A percentile compares a stretch with the other conserved stretches of the same genome.
Evolutionary conservation across 2,329 filamentous ascomycete genomes (phyloP).

Genomic region (Taxawa tesnikishii): DNA sequence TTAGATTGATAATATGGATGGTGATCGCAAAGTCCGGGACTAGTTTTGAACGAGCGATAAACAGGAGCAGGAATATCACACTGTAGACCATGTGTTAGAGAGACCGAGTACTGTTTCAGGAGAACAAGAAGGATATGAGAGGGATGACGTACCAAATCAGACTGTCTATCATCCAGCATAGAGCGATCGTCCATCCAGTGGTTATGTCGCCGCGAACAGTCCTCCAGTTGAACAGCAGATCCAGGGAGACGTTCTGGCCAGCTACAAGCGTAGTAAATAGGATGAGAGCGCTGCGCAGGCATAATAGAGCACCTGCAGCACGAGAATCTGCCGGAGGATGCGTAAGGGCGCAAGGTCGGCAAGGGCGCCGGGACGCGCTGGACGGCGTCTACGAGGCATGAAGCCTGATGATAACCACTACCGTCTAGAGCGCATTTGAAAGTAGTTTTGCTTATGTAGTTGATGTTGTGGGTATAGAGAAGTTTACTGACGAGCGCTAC

Average conservation of each 20-base stretch:
- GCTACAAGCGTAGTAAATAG: slow-evolving; percentile 56
- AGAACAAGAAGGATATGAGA: not conserved
- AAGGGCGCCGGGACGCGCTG: slow-evolving; percentile 52
- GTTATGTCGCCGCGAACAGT: slow-evolving; percentile 55
- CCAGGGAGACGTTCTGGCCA: slow-evolving; percentile 45
- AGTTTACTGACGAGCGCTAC: too few relatives aligned
- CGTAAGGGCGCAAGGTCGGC: slow-evolving; percentile 54
- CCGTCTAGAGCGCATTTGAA: not conserved
- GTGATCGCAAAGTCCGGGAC: slow-evolving; percentile 91
- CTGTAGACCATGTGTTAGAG: slow-evolving; percentile 33
- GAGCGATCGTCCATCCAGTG: slow-evolving; percentile 54
- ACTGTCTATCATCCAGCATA: slow-evolving; percentile 56
- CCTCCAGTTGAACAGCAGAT: slow-evolving; percentile 52
- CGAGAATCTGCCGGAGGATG: slow-evolving; percentile 53
- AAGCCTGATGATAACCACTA: not conserved
- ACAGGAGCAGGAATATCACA: slow-evolving; percentile 66
- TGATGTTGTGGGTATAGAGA: too few relatives aligned
- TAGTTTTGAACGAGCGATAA: slow-evolving; percentile 83
- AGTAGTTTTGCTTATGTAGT: too few relatives aligned
- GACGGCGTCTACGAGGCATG: slow-evolving; percentile 47
- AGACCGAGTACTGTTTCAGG: not conserved
- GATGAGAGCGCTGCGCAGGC: slow-evolving; percentile 48
- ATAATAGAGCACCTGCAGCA: slow-evolving; percentile 56
- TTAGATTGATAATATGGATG: slow-evolving; percentile 69
- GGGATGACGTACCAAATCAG: slow-evolving; percentile 44